A percentile compares a stretch with the other conserved stretches of the same genome.
Conservation (phyloP, 805 yeast species). For the Wickerhamiella lipophila region DNA sequence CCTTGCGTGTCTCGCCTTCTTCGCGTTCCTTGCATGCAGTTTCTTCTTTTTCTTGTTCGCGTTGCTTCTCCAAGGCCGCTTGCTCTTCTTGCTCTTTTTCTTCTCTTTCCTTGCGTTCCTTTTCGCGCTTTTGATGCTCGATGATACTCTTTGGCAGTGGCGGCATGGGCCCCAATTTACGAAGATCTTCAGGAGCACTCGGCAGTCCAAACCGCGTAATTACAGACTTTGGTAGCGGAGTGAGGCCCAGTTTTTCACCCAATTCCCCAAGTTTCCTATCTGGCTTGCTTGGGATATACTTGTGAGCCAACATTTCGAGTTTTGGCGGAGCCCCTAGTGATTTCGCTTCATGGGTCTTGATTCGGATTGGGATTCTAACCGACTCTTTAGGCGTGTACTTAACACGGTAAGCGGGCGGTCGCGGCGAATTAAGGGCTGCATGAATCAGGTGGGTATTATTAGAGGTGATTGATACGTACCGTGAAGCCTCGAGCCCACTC, state of each 20-base stretch:
- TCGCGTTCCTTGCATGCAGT: too few relatives aligned
- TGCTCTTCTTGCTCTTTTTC: not conserved
- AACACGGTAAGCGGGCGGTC: slow-evolving; percentile 17
- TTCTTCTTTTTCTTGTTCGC: not conserved
- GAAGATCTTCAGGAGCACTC: not conserved
- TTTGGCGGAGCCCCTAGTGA: slow-evolving; percentile 6
- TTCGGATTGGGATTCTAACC: not conserved
- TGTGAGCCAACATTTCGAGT: slow-evolving; percentile 1
- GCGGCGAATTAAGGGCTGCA: slow-evolving; percentile 17
- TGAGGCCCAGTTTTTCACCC: slow-evolving; percentile 1
- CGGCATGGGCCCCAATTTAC: slow-evolving; percentile 8
- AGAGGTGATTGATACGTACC: not conserved
- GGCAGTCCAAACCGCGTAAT: not conserved
- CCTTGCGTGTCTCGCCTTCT: not conserved
- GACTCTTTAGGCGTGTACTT: not conserved
- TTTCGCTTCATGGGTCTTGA: not conserved
- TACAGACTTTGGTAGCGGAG: not conserved
- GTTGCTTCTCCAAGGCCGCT: not conserved
- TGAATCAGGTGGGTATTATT: slow-evolving; percentile 1
- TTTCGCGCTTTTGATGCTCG: slow-evolving; percentile 5
- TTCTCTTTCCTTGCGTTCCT: not conserved
- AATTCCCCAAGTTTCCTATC: not conserved
- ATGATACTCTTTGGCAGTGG: slow-evolving; percentile 9
- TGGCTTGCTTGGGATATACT: not conserved
- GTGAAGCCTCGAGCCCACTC: slow-evolving; percentile 14